A percentile compares a stretch with the other conserved stretches of the same genome.
Evolutionary conservation across 352 stramenopile species (phyloP).

Genomic region (Phytophthora syringae): DNA sequence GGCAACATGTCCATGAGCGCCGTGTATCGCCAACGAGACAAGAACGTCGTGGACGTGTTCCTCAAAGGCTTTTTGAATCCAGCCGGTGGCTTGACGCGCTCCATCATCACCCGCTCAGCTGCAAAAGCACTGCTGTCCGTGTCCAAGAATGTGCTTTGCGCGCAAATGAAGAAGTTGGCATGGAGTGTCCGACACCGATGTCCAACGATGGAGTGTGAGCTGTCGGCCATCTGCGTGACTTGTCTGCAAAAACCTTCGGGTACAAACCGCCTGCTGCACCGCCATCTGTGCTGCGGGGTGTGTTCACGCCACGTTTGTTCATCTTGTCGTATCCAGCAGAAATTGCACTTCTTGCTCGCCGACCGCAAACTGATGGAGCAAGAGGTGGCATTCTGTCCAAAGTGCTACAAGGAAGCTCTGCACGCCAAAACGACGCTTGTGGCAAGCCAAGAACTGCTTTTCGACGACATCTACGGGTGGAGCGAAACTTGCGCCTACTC

Average conservation of each 20-base stretch:
- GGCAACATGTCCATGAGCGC: conserved; percentile 57
- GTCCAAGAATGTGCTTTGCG: conserved; percentile 37
- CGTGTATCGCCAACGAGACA: conserved; percentile 42
- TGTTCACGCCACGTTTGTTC: conserved; percentile 31
- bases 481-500: conserved; percentile 28
- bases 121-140: conserved; percentile 33
- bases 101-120: conserved; percentile 37
- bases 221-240: conserved; percentile 15
- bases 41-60: conserved; percentile 51
- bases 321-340: conserved; percentile 30
- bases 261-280: conserved; percentile 16
- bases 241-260: conserved; percentile 34
- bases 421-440: conserved; percentile 19
- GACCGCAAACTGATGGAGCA: conserved; percentile 36
- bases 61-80: conserved; percentile 39
- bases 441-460: conserved; percentile 26
- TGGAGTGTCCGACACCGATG: conserved; percentile 35
- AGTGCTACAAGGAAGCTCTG: conserved; percentile 27
- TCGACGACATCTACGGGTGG: conserved; percentile 38
- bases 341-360: conserved; percentile 31
- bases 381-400: conserved; percentile 25
- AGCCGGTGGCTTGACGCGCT: conserved; percentile 33
- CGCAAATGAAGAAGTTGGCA: conserved; percentile 44
- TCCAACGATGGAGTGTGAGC: conserved; percentile 14
- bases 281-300: conserved; percentile 27